These are phyloP conservation scores for Mycena polygramma DNA, from an alignment of 768 basidiomycete genomes.

Conservation along the genomic window DNA sequence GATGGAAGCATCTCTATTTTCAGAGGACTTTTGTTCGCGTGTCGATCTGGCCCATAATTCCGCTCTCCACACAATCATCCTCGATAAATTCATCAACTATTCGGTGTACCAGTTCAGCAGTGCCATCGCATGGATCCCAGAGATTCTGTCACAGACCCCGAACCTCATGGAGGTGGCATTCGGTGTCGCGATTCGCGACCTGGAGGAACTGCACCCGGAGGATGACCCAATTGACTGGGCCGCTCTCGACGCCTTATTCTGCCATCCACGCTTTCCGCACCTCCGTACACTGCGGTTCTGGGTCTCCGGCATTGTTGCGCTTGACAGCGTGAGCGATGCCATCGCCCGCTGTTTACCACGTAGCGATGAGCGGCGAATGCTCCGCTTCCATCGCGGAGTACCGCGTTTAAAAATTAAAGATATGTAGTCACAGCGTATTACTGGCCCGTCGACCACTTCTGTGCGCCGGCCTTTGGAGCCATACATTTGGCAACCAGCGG, in stretches of 20 bases:
- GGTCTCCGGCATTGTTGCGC: constrained; percentile 20
- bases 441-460: constrained; percentile 36
- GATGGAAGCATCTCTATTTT: background rate
- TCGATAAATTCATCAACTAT: constrained; percentile 37
- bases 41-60: constrained; percentile 34
- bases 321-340: constrained; percentile 8
- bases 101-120: constrained; percentile 37
- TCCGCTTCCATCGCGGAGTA: constrained; percentile 23
- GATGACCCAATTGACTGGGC: constrained; percentile 37
- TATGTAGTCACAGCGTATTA: constrained; percentile 8
- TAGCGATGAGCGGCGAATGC: constrained; percentile 19
- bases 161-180: constrained; percentile 26
- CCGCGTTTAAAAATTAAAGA: background rate
- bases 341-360: constrained; percentile 19
- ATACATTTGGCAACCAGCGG: constrained; percentile 55
- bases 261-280: constrained; percentile 20
- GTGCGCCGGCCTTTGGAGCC: constrained; percentile 41
- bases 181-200: constrained; percentile 28
- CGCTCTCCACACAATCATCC: constrained; percentile 20
- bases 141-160: constrained; percentile 25
- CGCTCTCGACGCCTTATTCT: constrained; percentile 31
- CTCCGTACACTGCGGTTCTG: constrained; percentile 29
- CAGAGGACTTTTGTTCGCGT: constrained; percentile 36
- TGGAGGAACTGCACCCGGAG: constrained; percentile 29
- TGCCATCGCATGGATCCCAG: constrained; percentile 34